Conservation (phyloP, 352 stramenopile species). For the Phytophthora hibernalis region DNA sequence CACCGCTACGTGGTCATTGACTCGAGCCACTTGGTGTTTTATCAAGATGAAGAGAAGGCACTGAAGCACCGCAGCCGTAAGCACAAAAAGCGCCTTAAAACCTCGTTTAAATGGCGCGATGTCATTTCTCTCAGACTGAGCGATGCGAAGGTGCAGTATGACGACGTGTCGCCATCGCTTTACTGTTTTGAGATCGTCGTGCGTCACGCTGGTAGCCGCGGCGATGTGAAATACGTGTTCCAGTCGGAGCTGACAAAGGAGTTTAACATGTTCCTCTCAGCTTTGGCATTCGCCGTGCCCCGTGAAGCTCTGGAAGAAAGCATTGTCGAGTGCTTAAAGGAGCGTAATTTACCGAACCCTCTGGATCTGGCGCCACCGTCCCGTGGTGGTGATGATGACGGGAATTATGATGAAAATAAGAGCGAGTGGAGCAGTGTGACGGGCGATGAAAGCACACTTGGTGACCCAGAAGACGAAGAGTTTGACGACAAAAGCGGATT, state of each 20-base stretch:
- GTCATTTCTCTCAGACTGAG: conserved; percentile 69
- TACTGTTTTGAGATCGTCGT: conserved; percentile 85
- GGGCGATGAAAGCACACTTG: conserved; percentile 82
- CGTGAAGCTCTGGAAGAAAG: conserved; percentile 67
- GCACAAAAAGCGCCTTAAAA: conserved; percentile 81
- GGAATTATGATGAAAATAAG: conserved; percentile 76
- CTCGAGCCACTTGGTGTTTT: conserved; percentile 74
- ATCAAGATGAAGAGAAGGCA: conserved; percentile 81
- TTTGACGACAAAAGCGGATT: conserved; percentile 67
- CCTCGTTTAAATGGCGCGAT: conserved; percentile 74
- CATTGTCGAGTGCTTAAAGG: conserved; percentile 65
- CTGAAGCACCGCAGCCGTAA: conserved; percentile 82
- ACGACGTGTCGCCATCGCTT: conserved; percentile 82
- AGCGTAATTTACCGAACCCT: conserved; percentile 70
- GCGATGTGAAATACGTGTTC: conserved; percentile 82
- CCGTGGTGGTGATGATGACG: too few species aligned
- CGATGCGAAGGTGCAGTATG: conserved; percentile 78
- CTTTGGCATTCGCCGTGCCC: conserved; percentile 75
- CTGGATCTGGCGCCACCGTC: too few species aligned
- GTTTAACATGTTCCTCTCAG: conserved; percentile 81
- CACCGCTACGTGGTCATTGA: conserved; percentile 88
- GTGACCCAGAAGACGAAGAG: conserved; percentile 81
- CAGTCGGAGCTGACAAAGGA: conserved; percentile 77
- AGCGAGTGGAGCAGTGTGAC: conserved; percentile 90
- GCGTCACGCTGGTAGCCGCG: conserved; percentile 51